Evolutionary conservation across 2,329 filamentous ascomycete genomes (phyloP).

Genomic region (Penicillium sp.): DNA sequence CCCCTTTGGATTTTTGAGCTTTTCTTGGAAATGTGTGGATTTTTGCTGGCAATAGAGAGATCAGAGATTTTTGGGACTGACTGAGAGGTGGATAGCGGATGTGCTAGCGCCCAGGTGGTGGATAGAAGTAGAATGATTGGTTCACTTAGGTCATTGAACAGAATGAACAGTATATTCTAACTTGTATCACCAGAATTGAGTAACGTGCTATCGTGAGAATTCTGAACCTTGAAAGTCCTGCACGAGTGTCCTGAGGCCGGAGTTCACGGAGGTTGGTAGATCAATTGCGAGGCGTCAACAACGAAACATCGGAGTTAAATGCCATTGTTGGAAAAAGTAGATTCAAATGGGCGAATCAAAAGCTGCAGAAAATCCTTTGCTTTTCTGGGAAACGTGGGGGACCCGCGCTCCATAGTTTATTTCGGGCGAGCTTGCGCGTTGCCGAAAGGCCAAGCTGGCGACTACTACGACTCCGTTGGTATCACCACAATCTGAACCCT

Average conservation of each 20-base stretch:
- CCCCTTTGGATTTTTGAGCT: not conserved
- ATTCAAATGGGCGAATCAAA: conserved; percentile 2
- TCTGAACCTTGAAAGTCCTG: too few relatives aligned
- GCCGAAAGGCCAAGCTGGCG: conserved; percentile 30
- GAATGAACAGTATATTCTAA: not conserved
- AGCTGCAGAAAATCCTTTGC: conserved; percentile 3
- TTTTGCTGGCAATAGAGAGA: not conserved
- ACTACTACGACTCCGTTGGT: conserved; percentile 4
- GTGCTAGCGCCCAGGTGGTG: not conserved
- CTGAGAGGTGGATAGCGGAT: not conserved
- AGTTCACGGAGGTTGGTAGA: not conserved
- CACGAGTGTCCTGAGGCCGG: too few relatives aligned
- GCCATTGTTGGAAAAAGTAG: not conserved
- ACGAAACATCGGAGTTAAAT: not conserved
- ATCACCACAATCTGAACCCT: conserved; percentile 4
- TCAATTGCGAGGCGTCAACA: not conserved
- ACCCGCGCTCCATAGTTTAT: conserved; percentile 13
- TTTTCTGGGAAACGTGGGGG: conserved; percentile 1
- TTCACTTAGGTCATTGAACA: not conserved
- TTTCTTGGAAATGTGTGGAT: not conserved
- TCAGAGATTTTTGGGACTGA: not conserved
- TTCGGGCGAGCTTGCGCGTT: conserved; percentile 20
- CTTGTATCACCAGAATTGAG: not conserved
- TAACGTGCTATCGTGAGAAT: not conserved
- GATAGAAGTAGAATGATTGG: not conserved